A percentile compares a stretch with the other conserved stretches of the same genome.
phyloP scores from a whole-genome alignment of 495 filamentous ascomycete genomes.

The Xylaria nigripes region DNA sequence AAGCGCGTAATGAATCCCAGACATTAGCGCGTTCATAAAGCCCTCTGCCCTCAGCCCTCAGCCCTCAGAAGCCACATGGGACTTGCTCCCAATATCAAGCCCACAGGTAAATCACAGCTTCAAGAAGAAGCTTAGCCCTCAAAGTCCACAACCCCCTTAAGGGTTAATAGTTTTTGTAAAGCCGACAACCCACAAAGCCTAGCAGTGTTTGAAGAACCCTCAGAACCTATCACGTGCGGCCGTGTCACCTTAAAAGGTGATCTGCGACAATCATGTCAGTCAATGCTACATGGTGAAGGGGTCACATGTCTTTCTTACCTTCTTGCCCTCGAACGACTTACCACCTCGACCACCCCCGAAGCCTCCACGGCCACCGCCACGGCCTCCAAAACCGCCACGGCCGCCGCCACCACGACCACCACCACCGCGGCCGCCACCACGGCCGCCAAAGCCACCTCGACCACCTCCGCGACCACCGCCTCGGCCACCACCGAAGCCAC shows the following conservation, averaged over 20 bases:
- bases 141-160: conserved; percentile 41
- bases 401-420: conserved; percentile 40
- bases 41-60: conserved; percentile 36
- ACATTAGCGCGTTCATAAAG: conserved; percentile 10
- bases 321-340: conserved; percentile 74
- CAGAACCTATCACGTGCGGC: conserved; percentile 34
- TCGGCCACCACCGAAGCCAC: conserved; percentile 42
- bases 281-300: neutral
- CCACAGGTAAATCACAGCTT: conserved; percentile 43
- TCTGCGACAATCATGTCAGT: conserved; percentile 18
- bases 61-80: conserved; percentile 32
- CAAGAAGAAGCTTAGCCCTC: conserved; percentile 36
- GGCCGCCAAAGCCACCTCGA: conserved; percentile 35
- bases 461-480: conserved; percentile 40
- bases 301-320: conserved; percentile 32
- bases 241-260: conserved; percentile 60
- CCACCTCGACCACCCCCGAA: conserved; percentile 30
- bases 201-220: conserved; percentile 36
- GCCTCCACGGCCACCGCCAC: conserved; percentile 37
- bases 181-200: conserved; percentile 46
- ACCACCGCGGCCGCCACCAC: conserved; percentile 40
- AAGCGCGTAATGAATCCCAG: conserved; percentile 10
- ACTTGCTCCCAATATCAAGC: conserved; percentile 35
- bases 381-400: conserved; percentile 31
- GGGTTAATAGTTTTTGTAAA: conserved; percentile 33